Evolutionary conservation across 2,329 filamentous ascomycete genomes (phyloP), one percentile per base, ranked within the genome.

Genomic region (Fusarium albosuccineum): DNA sequence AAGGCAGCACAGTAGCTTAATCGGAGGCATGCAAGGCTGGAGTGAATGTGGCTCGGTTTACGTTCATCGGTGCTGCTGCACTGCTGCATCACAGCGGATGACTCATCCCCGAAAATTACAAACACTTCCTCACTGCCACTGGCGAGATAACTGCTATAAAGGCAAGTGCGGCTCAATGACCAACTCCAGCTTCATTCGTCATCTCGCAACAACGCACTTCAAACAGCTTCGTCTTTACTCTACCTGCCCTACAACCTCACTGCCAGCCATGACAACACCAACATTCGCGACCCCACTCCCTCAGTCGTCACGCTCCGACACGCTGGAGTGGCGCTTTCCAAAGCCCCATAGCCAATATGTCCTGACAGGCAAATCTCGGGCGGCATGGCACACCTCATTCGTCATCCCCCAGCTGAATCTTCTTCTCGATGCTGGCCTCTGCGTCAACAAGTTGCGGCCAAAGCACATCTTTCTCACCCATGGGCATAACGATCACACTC

Each of bases 351-450:
- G 76, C 51, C 77, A 82, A 48, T 77, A 77, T 56, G 75, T 81
- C 5, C 76, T 85, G 9, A 83, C 82, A 1, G 83, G 83, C 54
- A 78, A 78, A 27, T 85, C 82, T 8, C 80, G 82, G 13, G 83
- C 83, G 7, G 82, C 82, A 13, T 85, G 82, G 83, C 82, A 85
- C 72, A 85, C 83, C 3, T 84, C 82, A 6, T 85, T 85, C 60
- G 74, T 85, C 45, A 79, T 85, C 51, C 82, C 83, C 2, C 80
- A 83, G 63, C 80, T 85, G 51, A 82, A 84, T 59, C 75, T 85
- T 27, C 79, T 85, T 5, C 81, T 85, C 34, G 83, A 85, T 70
- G 82, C 82, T 3, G 83, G 83, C 2, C 76, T 84, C 39, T 74
- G 76, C 55, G 79, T 85, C 69, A 84, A 83, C 74, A 80, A 79